Evolutionary conservation across 2,329 filamentous ascomycete species (phyloP), one percentile per base, ranked within the genome.

Genomic region (Akanthomyces uredinophilus): DNA sequence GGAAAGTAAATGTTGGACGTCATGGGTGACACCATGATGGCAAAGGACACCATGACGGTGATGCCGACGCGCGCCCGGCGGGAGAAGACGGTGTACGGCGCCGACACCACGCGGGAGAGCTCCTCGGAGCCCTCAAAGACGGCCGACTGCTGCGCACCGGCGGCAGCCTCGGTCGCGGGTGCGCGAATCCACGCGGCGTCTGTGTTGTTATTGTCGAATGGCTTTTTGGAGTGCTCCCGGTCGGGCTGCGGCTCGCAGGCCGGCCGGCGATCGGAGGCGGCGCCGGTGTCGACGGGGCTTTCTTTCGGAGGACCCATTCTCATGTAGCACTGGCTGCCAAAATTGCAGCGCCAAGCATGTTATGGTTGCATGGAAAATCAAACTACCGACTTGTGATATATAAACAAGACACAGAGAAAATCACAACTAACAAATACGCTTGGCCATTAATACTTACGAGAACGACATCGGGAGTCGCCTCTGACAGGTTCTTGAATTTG

Each of bases 1-100:
- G 78, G 78, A 55, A 78, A 78, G 67, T 80, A 85, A 52, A 87
- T 83, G 66, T 86, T 86, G 64, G 83, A 84, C 1, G 83, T 84
- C 71, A 84, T 79, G 2, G 83, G 83, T 6, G 83, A 85, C 64
- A 85, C 75, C 65, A 84, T 81, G 67, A 81, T 80, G 11, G 81
- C 79, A 50, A 80, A 68, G 39, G 79, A 78, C 60, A 82, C 80
- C 79, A 87, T 81, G 55, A 72, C 67, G 39, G 81, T 75, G 63
- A 87, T 80, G 75, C 81, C 85, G 66, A 75, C 70, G 69, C 56
- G 54, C 29, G 52, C 58, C 32, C 69, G 65, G 18, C 63, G 67
- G 6, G 72, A 67, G 64, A 77, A 76, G 46, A 72, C 70, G 55
- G 66, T 75, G 65, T 77, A 77, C 5, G 74, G 69, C 16, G 73